Evolutionary conservation across 2,329 filamentous ascomycete genomes (phyloP).

Genomic region (Beauveria pseudobassiana): DNA sequence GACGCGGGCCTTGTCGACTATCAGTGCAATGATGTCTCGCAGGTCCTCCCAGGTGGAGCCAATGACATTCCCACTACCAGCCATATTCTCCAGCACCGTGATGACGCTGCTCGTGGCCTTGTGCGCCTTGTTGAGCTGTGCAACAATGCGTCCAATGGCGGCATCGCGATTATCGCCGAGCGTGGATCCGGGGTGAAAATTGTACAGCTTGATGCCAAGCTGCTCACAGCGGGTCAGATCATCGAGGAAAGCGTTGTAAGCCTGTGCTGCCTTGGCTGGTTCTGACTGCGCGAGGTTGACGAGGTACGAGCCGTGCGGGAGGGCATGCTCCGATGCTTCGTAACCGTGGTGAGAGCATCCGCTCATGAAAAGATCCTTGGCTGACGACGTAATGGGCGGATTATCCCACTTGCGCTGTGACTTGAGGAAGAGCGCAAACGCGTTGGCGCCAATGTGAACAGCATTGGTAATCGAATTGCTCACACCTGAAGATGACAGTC

Average conservation of each 20-base stretch:
- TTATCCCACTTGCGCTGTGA: conserved; percentile 93
- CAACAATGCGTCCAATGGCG: conserved; percentile 72
- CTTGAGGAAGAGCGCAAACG: conserved; percentile 92
- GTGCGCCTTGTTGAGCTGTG: conserved; percentile 76
- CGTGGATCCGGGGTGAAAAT: conserved; percentile 90
- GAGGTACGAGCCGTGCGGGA: conserved; percentile 93
- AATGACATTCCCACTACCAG: conserved; percentile 78
- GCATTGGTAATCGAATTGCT: conserved; percentile 81
- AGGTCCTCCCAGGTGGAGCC: conserved; percentile 83
- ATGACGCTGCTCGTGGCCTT: conserved; percentile 66
- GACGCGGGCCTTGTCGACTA: conserved; percentile 75
- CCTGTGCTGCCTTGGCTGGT: conserved; percentile 70
- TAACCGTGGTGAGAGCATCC: conserved; percentile 64
- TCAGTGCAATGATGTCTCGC: conserved; percentile 69
- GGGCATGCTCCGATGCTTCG: conserved; percentile 62
- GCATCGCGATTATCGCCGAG: conserved; percentile 58
- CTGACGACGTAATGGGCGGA: conserved; percentile 63
- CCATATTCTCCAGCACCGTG: conserved; percentile 93
- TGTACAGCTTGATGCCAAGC: conserved; percentile 87
- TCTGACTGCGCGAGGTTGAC: conserved; percentile 91
- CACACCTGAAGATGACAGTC: conserved; percentile 50
- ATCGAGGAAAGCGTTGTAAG: conserved; percentile 78
- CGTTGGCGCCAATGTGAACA: conserved; percentile 77
- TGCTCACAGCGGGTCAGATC: conserved; percentile 79
- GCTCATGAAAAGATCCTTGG: conserved; percentile 60